phyloP scores from a whole-genome alignment of 1,139 yeast genomes.

The Nakaseomyces delphensis region DNA sequence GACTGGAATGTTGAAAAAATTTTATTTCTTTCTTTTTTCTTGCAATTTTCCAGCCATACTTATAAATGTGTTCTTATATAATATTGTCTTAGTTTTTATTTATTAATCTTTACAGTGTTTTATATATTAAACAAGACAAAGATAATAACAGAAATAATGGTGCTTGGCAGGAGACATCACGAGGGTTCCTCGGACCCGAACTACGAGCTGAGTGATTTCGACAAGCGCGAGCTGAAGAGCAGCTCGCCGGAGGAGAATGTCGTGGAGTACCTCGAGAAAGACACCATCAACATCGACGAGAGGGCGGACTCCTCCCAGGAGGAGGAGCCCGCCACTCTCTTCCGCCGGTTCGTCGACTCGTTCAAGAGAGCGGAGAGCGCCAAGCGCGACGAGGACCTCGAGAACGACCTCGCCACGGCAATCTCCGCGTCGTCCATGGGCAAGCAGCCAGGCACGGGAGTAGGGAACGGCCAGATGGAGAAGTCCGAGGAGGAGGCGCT shows the following conservation, averaged over 20 bases:
- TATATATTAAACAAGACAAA: not conserved
- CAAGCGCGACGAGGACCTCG: constrained; percentile 4
- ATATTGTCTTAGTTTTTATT: too few species aligned
- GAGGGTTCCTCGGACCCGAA: constrained; percentile 2
- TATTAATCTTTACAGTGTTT: not conserved
- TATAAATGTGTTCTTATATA: too few species aligned
- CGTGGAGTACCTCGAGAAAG: constrained; percentile 3
- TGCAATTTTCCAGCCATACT: too few species aligned
- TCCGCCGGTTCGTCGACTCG: constrained; percentile 23
- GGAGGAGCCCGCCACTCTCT: constrained; percentile 19
- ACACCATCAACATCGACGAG: constrained; percentile 4
- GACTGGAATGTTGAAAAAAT: too few species aligned
- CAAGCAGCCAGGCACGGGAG: not conserved
- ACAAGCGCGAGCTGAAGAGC: not conserved
- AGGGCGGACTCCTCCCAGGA: not conserved
- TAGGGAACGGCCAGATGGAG: constrained; percentile 2
- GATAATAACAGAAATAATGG: not conserved
- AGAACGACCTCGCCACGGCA: constrained; percentile 8
- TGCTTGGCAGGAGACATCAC: constrained; percentile 5
- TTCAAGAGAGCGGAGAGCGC: constrained; percentile 23
- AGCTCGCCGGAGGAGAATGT: not conserved
- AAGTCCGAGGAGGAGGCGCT: constrained; percentile 23
- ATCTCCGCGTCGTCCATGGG: constrained; percentile 6
- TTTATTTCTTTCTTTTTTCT: not conserved
- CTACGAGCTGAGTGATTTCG: not conserved